These are phyloP conservation scores for Sisymbrium irio DNA, from an alignment of 345 rosid species.

Conservation along the genomic window DNA sequence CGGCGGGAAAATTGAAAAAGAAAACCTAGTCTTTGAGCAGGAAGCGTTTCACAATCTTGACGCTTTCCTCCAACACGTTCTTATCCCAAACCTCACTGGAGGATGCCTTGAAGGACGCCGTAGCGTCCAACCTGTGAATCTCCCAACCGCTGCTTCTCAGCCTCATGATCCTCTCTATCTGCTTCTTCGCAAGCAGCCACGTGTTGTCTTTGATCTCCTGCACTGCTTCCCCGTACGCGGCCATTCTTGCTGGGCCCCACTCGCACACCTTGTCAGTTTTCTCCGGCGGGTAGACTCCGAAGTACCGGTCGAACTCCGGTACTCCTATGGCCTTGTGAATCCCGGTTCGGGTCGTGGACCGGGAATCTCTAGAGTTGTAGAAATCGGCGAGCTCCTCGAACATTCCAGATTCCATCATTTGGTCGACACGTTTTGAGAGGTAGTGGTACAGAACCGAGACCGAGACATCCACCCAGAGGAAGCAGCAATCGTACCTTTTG, in stretches of 20 bases:
- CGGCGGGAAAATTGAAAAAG: neutral
- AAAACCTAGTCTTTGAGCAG: conserved; percentile 26
- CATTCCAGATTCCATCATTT: conserved; percentile 70
- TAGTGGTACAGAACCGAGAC: conserved; percentile 46
- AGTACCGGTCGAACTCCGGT: conserved; percentile 60
- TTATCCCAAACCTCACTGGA: conserved; percentile 61
- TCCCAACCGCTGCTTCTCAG: conserved; percentile 60
- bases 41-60: conserved; percentile 66
- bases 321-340: conserved; percentile 69
- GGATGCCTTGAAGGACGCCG: conserved; percentile 46
- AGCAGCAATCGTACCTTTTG: conserved; percentile 61
- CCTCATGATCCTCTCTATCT: conserved; percentile 58
- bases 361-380: conserved; percentile 30
- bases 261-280: neutral
- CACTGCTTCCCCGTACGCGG: conserved; percentile 47
- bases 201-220: conserved; percentile 55
- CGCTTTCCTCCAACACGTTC: conserved; percentile 61
- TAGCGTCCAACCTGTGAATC: conserved; percentile 64
- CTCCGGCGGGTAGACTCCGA: conserved; percentile 42
- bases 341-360: conserved; percentile 28
- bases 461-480: conserved; percentile 73
- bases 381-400: conserved; percentile 62
- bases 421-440: conserved; percentile 62
- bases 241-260: conserved; percentile 24
- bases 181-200: conserved; percentile 50